Evolutionary conservation across 2,329 filamentous ascomycete genomes (phyloP).

Genomic region (Dothidotthia symphoricarpi): DNA sequence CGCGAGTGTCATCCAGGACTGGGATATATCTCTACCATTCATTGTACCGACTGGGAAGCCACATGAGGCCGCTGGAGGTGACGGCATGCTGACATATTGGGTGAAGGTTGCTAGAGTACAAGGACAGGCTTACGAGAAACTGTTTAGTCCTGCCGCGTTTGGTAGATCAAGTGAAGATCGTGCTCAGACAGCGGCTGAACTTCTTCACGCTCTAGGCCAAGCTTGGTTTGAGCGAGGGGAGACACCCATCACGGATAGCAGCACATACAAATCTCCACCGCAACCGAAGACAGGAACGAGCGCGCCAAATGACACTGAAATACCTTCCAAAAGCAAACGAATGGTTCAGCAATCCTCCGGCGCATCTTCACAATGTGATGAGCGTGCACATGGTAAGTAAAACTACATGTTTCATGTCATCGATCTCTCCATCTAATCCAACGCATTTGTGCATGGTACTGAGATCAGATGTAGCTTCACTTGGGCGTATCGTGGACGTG

Average conservation of each 20-base stretch:
- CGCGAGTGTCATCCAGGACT: slow-evolving; percentile 41
- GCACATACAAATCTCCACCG: neutral
- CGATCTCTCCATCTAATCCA: no score
- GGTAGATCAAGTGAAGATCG: slow-evolving; percentile 26
- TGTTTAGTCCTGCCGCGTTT: slow-evolving; percentile 40
- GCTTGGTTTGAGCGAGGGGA: slow-evolving; percentile 32
- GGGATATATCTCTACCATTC: slow-evolving; percentile 37
- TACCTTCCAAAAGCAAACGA: slow-evolving; percentile 21
- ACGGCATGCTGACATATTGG: slow-evolving; percentile 34
- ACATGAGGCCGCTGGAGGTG: slow-evolving; percentile 10
- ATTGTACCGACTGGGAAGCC: slow-evolving; percentile 7
- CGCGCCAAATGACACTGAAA: slow-evolving; percentile 25
- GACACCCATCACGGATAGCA: slow-evolving; percentile 13
- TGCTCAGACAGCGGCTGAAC: slow-evolving; percentile 23
- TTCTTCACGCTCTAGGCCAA: slow-evolving; percentile 29
- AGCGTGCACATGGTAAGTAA: slow-evolving; percentile 16
- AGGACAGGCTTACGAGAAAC: slow-evolving; percentile 38
- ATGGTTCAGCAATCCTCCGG: slow-evolving; percentile 4
- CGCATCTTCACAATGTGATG: slow-evolving; percentile 2
- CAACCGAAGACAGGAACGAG: slow-evolving; percentile 4
- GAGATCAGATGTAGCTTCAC: no score
- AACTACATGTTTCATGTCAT: no score
- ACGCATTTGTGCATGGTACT: no score
- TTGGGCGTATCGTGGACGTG: slow-evolving; percentile 27
- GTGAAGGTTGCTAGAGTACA: slow-evolving; percentile 36